Percentiles rank a stretch among this genome's conserved stretches.
phyloP scores from a whole-genome alignment of 2,329 filamentous ascomycete species.

The Exophiala mesophila region DNA sequence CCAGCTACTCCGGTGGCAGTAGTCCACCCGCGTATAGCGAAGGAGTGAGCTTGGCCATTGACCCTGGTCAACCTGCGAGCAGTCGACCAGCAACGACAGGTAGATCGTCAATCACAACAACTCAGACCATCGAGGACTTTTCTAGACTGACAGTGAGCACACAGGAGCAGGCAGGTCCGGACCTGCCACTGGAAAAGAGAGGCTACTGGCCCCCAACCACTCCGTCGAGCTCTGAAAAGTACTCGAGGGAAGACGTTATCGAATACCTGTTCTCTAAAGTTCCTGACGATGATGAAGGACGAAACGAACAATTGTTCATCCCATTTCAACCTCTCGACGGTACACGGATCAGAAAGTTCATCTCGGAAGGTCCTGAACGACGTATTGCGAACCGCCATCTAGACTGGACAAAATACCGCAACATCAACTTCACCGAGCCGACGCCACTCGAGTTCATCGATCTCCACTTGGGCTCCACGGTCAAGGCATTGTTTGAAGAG shows the following conservation, averaged over 20 bases:
- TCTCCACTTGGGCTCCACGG: background rate
- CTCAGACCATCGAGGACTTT: background rate
- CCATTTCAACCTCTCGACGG: background rate
- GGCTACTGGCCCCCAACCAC: background rate
- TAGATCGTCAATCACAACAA: background rate
- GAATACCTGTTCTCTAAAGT: background rate
- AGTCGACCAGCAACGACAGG: background rate
- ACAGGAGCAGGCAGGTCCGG: background rate
- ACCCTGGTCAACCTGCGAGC: background rate
- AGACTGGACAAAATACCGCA: background rate
- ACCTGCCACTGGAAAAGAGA: background rate
- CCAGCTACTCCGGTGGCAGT: background rate
- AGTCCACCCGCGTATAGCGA: constrained; percentile 3
- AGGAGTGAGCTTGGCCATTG: background rate
- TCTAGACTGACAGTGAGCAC: background rate
- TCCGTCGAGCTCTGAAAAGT: background rate
- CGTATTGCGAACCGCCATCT: background rate
- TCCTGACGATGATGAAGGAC: background rate
- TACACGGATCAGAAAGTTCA: background rate
- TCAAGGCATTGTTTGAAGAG: background rate
- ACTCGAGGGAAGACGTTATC: background rate
- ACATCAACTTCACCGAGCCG: background rate
- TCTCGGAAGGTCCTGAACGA: background rate
- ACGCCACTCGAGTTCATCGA: background rate
- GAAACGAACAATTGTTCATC: background rate